Evolutionary conservation across 345 rosid genomes (phyloP), one percentile per base, ranked within the genome.

Genomic region (Nasturtium officinale): DNA sequence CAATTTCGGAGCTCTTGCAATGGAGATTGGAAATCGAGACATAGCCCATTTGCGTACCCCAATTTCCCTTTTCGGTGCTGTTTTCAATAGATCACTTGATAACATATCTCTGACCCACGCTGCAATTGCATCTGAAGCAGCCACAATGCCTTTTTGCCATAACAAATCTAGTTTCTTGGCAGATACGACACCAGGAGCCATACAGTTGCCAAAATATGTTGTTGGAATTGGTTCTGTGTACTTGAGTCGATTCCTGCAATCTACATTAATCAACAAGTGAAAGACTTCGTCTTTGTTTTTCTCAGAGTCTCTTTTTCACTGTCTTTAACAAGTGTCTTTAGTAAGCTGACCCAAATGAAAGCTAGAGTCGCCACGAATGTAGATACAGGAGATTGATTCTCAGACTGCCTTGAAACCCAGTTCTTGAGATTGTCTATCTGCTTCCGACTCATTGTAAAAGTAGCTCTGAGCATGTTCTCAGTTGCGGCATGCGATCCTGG

Each of bases 201-300:
- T n/a, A 15, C 85, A 82, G 50, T 84, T 86, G 0, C 85, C 84
- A 37, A 82, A 84, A 65, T 86, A 86, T 1, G 81, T 79, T 4
- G 25, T 20, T 5, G 85, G 83, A 40, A 80, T 33, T 0, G 71
- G 73, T 69, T 69, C 61, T 25, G 40, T n/a, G 9, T 33, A 61
- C 45, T 75, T 75, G 9, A 58, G 13, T 8, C 83, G 80, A 9
- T 67, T 75, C 38, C 78, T 75, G 73, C 78, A 75, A 67, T 75
- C 73, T 4, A 75, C 78, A 23, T 75, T 68, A 4, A 75, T 61
- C 74, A 75, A n/a, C 69, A 68, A 53, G 43, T 75, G 35, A 25
- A 68, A 75, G 25, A 32, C 57, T 40, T 59, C 62, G 0, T 67
- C 69, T 11, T 32, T 1, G 3, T 77, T 68, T 3, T 65, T 47